A percentile compares a stretch with the other conserved stretches of the same genome.
Conservation (phyloP, 2,329 filamentous ascomycete genomes). For the Fusarium anthophilum region DNA sequence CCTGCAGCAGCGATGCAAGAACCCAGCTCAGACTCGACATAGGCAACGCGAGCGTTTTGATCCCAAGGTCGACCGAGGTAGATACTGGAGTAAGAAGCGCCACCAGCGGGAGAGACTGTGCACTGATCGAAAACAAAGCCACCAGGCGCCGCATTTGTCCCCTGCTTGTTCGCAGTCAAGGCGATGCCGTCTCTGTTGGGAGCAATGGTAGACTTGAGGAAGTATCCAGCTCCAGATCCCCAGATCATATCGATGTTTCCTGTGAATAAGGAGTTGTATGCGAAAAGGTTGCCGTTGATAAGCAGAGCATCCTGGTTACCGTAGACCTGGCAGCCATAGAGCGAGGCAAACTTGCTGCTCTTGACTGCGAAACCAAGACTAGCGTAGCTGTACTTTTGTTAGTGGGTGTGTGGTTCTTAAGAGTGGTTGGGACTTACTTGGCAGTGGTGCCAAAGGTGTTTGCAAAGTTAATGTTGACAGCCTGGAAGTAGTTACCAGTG, state of each 20-base stretch:
- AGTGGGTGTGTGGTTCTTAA: fast-evolving
- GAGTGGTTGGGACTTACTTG: constrained; percentile 9
- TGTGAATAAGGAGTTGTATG: constrained; percentile 49
- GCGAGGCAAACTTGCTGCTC: constrained; percentile 45
- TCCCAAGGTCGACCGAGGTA: constrained; percentile 39
- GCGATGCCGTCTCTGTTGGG: constrained; percentile 45
- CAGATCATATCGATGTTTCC: constrained; percentile 60
- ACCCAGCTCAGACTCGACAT: constrained; percentile 28
- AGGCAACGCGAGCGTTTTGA: constrained; percentile 35
- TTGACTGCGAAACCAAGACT: constrained; percentile 57
- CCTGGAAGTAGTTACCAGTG: constrained; percentile 39
- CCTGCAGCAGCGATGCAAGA: constrained; percentile 21
- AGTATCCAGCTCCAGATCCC: constrained; percentile 55
- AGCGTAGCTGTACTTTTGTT: constrained; percentile 47
- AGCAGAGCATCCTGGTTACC: constrained; percentile 62
- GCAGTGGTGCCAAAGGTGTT: constrained; percentile 34
- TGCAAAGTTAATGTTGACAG: constrained; percentile 39
- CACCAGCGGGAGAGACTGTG: constrained; percentile 41
- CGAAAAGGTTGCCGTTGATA: constrained; percentile 58
- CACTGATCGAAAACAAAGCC: constrained; percentile 49
- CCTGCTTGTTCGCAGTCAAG: constrained; percentile 50
- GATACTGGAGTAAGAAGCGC: constrained; percentile 35
- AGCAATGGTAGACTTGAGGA: constrained; percentile 48
- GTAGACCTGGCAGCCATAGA: constrained; percentile 56
- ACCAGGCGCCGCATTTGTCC: constrained; percentile 48